Base-by-base conservation (phyloP, 1,139 yeast species). In the Spencermartinsiella ligniputridi region DNA sequence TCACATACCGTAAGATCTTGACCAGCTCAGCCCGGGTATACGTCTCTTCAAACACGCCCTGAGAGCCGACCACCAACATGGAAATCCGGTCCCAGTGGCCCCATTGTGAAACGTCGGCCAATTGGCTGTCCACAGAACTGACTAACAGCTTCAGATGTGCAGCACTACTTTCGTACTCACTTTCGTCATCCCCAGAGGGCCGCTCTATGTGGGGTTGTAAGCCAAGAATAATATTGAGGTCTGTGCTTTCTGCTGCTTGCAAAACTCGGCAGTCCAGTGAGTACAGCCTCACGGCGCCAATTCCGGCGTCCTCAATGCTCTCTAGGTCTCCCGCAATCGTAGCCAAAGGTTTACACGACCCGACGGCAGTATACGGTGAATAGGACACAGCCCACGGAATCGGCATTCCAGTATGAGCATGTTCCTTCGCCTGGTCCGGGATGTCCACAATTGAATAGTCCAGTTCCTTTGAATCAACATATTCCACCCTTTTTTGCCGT, bases 311-410 rank as follows among this genome's bases (percentile, higher is more conserved):
- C 38, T 77, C 51, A 57, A 87, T 72, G 51, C 65, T 50, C 39
- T 74, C 70, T 44, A 87, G 60, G 57, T 87, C 96, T 36, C 78
- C 58, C 52, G 76, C 69, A 54, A 87, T 82, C 57, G 75, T 72
- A 32, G 66, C 55, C 40, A 76, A 63, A 32, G 85, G 66, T 74
- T 86, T 87, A 75, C 96, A 87, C 29, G 73, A 72, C 67, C 95
- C 95, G 52, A 72, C 67, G 49, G 74, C 63, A 50, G 81, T 71
- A 78, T 85, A 84, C 54, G 96, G 95, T 46, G 94, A 76, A 77
- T 87, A 87, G 55, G 92, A 79, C 58, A 87, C 72, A 76, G 95
- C 95, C 61, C 71, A 70, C 48, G 78, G 71, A 45, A 68, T 63
- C 22, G 68, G 63, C 47, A 50, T 43, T 6, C 46, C 51, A 22